Evolutionary conservation across 805 yeast genomes (phyloP), one percentile per base, ranked within the genome.

Genomic region (Candida xyloterini): DNA sequence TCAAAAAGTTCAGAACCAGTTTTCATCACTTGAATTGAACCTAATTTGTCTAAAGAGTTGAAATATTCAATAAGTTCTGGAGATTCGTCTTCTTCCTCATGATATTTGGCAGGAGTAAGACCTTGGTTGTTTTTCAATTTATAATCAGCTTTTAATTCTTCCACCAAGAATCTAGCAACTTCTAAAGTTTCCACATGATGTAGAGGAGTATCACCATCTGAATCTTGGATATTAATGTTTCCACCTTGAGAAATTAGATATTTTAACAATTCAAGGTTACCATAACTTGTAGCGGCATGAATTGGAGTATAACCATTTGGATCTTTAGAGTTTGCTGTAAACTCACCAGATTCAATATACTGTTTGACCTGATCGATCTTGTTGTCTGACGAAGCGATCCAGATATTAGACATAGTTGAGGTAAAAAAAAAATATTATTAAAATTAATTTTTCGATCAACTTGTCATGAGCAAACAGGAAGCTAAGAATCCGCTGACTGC

Each of bases 271-370:
- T 83, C 89, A 2, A 65, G 52, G 57, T 91, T 90, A 7, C 91
- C 91, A 61, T 93, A 93, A 1, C 97, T 84, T 2, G 95, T 95
- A 1, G 99, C 98, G 0, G 99, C 99, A 60, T 93, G 99, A 10
- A 93, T 73, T 6, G 99, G 95, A 0, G 98, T 91, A 63, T 95
- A 93, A 1, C 99, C 99, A 54, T 90, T 87, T 1, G 86, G 84
- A 60, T 93, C 99, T 47, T 81, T 78, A 6, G 83, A 74, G 55
- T 87, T 83, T 3, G 96, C 76, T 3, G 80, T 71, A 47, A 67
- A 69, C 5, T 65, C 54, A 0, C 81, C 83, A 0, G 73, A 52
- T 9, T 62, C 67, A 7, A 93, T 63, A 38, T 70, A 66, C 10
- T 69, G 48, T 46, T 79, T 74, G 6, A 93, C 96, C 7, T 70